Conservation (phyloP, 805 yeast genomes). For the Wickerhamiella qilinensis region DNA sequence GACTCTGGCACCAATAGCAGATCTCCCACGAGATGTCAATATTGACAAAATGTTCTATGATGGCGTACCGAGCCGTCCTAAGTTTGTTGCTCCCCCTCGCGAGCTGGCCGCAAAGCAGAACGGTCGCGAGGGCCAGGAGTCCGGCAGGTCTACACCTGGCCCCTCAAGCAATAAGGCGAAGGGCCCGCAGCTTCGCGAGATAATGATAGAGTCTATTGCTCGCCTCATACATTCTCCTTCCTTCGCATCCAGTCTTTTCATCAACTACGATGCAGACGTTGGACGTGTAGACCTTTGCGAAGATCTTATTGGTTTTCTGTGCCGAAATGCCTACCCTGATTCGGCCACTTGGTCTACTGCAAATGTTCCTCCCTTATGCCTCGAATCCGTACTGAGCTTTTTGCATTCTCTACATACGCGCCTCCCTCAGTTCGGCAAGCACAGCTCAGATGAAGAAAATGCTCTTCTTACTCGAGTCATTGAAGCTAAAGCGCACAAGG, state of each 20-base stretch:
- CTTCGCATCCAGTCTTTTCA: conserved; percentile 60
- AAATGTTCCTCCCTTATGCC: conserved; percentile 81
- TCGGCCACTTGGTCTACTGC: conserved; percentile 65
- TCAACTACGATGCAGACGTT: conserved; percentile 79
- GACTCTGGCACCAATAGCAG: conserved; percentile 22
- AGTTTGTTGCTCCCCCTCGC: conserved; percentile 30
- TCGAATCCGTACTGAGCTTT: conserved; percentile 69
- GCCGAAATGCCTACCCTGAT: conserved; percentile 72
- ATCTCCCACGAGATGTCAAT: conserved; percentile 23
- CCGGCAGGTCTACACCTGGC: conserved; percentile 10
- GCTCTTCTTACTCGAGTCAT: conserved; percentile 4
- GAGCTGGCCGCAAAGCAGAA: conserved; percentile 10
- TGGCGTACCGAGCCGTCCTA: conserved; percentile 24
- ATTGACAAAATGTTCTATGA: conserved; percentile 25
- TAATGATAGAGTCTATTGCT: conserved; percentile 70
- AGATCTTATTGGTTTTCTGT: conserved; percentile 49
- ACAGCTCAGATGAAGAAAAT: background rate
- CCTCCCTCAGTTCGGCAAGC: background rate
- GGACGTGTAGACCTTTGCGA: conserved; percentile 67
- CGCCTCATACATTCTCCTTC: conserved; percentile 44
- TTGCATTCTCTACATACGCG: conserved; percentile 24
- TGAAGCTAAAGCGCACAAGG: conserved; percentile 29
- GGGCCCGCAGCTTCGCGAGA: conserved; percentile 40
- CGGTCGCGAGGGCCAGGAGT: conserved; percentile 1
- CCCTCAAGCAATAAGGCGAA: conserved; percentile 7